A percentile compares a stretch with the other conserved stretches of the same genome.
Evolutionary conservation across 257 asterid genomes (phyloP).

Genomic region (Coffea eugenioides): DNA sequence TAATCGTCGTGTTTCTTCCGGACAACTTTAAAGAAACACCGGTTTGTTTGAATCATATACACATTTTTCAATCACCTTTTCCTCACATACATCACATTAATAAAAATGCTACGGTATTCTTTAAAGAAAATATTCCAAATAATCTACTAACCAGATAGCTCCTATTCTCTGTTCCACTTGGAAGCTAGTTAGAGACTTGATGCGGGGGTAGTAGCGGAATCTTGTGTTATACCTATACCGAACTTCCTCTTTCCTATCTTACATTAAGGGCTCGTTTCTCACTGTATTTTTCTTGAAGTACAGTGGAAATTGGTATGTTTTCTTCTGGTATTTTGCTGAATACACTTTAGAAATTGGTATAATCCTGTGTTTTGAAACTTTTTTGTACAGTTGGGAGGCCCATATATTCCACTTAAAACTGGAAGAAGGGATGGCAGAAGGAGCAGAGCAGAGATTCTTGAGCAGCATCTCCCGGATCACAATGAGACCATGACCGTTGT

Average conservation of each 20-base stretch:
- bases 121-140: no score
- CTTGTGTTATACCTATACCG: not conserved
- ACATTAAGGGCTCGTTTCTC: not conserved
- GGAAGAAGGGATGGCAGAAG: slow-evolving; percentile 94
- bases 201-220: not conserved
- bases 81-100: no score
- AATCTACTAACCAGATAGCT: no score
- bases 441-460: slow-evolving; percentile 79
- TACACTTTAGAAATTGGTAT: not conserved
- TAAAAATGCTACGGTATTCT: no score
- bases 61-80: no score
- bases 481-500: slow-evolving; percentile 86
- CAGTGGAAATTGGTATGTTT: no score
- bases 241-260: not conserved
- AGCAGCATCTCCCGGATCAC: slow-evolving; percentile 88
- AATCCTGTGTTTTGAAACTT: not conserved
- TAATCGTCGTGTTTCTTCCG: no score
- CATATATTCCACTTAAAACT: slow-evolving; percentile 75
- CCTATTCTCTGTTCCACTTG: not conserved
- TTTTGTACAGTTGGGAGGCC: slow-evolving; percentile 76
- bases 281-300: not conserved
- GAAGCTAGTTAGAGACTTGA: not conserved
- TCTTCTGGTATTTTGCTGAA: not conserved
- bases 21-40: not conserved
- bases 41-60: no score